These are phyloP conservation scores for Orbilia javanica DNA, from an alignment of 2,329 filamentous ascomycete genomes.

Conservation along the genomic window DNA sequence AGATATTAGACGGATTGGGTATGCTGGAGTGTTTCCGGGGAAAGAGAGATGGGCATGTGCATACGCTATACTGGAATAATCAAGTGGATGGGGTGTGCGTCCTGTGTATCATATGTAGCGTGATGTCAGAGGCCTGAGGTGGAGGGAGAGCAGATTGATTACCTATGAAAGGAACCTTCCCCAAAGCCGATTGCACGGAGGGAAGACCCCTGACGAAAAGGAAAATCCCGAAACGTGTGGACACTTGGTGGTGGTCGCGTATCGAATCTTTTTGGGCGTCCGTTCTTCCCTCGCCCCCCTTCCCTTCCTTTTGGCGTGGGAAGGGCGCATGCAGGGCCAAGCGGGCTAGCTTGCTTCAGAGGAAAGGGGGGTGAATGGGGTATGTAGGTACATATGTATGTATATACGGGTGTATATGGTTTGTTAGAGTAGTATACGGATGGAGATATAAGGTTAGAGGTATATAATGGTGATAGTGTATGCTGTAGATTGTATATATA, in stretches of 20 bases:
- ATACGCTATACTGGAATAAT: slow-evolving; percentile 9
- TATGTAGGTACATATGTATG: too few species aligned
- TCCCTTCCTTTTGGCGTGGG: slow-evolving; percentile 13
- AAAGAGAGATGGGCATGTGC: neutral
- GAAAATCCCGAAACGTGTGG: slow-evolving; percentile 27
- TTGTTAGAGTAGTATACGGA: too few species aligned
- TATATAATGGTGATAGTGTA: too few species aligned
- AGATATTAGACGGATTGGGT: neutral
- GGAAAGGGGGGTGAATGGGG: slow-evolving; percentile 14
- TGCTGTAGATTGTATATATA: too few species aligned
- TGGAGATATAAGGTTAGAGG: too few species aligned
- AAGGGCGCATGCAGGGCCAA: slow-evolving; percentile 53
- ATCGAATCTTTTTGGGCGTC: slow-evolving; percentile 32
- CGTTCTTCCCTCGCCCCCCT: neutral
- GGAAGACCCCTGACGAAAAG: slow-evolving; percentile 24
- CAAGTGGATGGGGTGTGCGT: slow-evolving; percentile 7
- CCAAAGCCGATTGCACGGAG: neutral
- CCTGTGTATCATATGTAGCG: slow-evolving; percentile 29
- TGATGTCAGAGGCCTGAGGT: slow-evolving; percentile 34
- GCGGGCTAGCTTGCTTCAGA: slow-evolving; percentile 52
- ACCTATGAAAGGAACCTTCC: slow-evolving; percentile 14
- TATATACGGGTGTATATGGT: too few species aligned
- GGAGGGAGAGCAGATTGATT: too few species aligned
- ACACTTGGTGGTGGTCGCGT: slow-evolving; percentile 39
- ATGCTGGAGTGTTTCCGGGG: slow-evolving; percentile 17